A percentile compares a stretch with the other conserved stretches of the same genome.
These are phyloP conservation scores for Yamadazyma buinensis DNA, from an alignment of 1,139 yeast species.

Conservation along the genomic window DNA sequence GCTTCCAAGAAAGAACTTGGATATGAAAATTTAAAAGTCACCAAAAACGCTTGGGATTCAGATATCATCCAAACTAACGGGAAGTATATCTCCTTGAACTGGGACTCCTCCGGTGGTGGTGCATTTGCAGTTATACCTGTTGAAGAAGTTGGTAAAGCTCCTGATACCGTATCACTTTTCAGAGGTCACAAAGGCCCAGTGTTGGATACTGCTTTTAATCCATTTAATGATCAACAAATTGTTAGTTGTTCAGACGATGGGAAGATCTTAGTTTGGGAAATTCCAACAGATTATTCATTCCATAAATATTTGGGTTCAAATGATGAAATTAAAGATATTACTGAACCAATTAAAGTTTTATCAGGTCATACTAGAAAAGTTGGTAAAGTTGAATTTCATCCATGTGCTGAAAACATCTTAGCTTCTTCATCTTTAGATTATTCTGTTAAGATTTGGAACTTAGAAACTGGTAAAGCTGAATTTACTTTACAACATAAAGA, in stretches of 20 bases:
- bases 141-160: conserved; percentile 85
- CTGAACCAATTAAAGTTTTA: conserved; percentile 62
- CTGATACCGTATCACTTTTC: conserved; percentile 88
- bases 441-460: conserved; percentile 86
- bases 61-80: conserved; percentile 79
- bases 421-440: conserved; percentile 91
- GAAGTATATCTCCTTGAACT: conserved; percentile 77
- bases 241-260: conserved; percentile 94
- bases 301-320: conserved; percentile 56
- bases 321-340: conserved; percentile 64
- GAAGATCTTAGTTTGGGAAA: conserved; percentile 79
- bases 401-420: conserved; percentile 78
- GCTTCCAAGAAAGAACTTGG: conserved; percentile 82
- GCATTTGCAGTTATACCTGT: conserved; percentile 93
- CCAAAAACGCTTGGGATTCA: conserved; percentile 95
- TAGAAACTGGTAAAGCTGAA: conserved; percentile 67
- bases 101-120: conserved; percentile 97
- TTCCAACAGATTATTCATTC: conserved; percentile 77
- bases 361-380: conserved; percentile 91
- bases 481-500: conserved; percentile 82
- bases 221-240: conserved; percentile 71
- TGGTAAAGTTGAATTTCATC: conserved; percentile 90
- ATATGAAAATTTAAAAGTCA: conserved; percentile 80
- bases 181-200: conserved; percentile 96
- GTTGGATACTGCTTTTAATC: conserved; percentile 90